phyloP scores from a whole-genome alignment of 192 early-diverging fungal genomes.

The Kappamyces sp. region DNA sequence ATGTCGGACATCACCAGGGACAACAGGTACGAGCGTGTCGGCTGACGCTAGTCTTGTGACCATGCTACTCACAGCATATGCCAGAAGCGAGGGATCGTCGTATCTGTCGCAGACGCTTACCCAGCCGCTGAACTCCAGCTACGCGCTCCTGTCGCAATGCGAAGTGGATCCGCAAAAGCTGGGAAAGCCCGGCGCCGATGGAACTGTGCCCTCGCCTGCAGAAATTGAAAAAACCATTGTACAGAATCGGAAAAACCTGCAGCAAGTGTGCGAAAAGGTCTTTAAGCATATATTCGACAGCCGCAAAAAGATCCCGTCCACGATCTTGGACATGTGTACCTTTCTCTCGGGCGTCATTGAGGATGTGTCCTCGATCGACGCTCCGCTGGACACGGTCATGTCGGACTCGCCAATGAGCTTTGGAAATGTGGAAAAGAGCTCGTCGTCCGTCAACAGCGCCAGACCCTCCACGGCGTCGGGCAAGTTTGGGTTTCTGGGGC shows the following conservation, averaged over 20 bases:
- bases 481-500: no score
- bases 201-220: no score
- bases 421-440: no score
- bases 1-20: constrained; percentile 41
- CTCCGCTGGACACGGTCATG: constrained; percentile 26
- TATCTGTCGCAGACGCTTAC: constrained; percentile 26
- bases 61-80: constrained; percentile 40
- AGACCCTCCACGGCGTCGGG: no score
- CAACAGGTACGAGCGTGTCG: constrained; percentile 28
- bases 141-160: constrained; percentile 24
- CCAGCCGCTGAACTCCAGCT: constrained; percentile 22
- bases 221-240: constrained; percentile 4
- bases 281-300: constrained; percentile 41
- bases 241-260: constrained; percentile 38
- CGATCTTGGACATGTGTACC: constrained; percentile 37
- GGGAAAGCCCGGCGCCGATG: no score
- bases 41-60: constrained; percentile 26
- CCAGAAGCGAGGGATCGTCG: constrained; percentile 25
- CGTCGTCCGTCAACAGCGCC: no score
- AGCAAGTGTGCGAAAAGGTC: constrained; percentile 38
- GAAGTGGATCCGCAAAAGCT: constrained; percentile 40
- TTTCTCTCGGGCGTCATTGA: constrained; percentile 35
- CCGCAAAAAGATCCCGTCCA: constrained; percentile 32
- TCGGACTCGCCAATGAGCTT: neutral
- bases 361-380: constrained; percentile 17